Conservation (phyloP, 805 yeast species). For the Lipomyces spencermartinsiae region DNA sequence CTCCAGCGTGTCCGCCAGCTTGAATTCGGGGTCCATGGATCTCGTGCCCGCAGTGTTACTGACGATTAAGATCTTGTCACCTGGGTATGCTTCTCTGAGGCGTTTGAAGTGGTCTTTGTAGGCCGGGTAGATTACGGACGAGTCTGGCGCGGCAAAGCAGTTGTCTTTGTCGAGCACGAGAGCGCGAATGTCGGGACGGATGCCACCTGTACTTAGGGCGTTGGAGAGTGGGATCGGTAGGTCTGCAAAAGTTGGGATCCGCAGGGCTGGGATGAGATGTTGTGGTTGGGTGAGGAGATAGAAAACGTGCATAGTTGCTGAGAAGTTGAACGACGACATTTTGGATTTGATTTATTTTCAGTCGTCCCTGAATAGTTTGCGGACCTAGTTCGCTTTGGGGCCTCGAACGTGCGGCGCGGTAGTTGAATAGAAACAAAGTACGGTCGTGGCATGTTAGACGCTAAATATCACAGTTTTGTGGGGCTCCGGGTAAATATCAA, state of each 20-base stretch:
- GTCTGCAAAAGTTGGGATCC: slow-evolving; percentile 34
- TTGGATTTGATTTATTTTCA: not conserved
- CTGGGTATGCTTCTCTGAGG: slow-evolving; percentile 58
- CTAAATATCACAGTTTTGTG: no score
- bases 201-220: slow-evolving; percentile 27
- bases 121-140: slow-evolving; percentile 78
- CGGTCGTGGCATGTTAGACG: no score
- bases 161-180: slow-evolving; percentile 86
- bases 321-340: slow-evolving; percentile 19
- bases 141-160: slow-evolving; percentile 87
- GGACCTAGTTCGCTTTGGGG: not conserved
- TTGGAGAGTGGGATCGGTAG: slow-evolving; percentile 30
- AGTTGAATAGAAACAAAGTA: no score
- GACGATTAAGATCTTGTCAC: slow-evolving; percentile 71
- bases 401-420: not conserved
- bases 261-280: slow-evolving; percentile 22
- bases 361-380: no score
- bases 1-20: slow-evolving; percentile 22
- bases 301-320: slow-evolving; percentile 23
- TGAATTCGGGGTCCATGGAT: slow-evolving; percentile 15
- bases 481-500: no score
- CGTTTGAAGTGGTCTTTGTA: slow-evolving; percentile 47
- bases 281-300: slow-evolving; percentile 14
- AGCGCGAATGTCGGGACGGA: slow-evolving; percentile 38
- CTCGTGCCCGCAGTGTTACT: slow-evolving; percentile 84